Percentiles rank a stretch among this genome's conserved stretches.
Evolutionary conservation across 306 rosid genomes (phyloP).

Genomic region (Lotus japonicus): DNA sequence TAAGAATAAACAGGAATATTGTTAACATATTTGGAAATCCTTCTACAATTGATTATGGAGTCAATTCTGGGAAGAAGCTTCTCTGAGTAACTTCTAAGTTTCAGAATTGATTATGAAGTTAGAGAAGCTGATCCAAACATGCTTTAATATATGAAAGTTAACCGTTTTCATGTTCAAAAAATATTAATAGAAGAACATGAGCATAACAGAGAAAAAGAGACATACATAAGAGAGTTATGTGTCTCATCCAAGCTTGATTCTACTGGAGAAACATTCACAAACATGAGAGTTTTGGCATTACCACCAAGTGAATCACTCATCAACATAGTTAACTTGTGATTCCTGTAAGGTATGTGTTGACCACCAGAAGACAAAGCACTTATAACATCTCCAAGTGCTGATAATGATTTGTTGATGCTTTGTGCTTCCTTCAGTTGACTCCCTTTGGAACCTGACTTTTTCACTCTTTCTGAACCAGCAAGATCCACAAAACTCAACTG

Average conservation of each 20-base stretch:
- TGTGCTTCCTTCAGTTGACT: slow-evolving; percentile 94
- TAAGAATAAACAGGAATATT: background rate
- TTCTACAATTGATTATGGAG: no score
- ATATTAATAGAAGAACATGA: background rate
- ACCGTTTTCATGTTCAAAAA: background rate
- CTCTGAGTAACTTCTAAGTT: no score
- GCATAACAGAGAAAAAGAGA: background rate
- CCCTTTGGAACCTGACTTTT: slow-evolving; percentile 88
- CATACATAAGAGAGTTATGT: slow-evolving; percentile 85
- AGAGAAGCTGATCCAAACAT: no score
- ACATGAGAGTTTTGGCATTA: slow-evolving; percentile 95
- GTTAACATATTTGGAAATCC: background rate
- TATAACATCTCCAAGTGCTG: slow-evolving; percentile 93
- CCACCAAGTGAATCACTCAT: slow-evolving; percentile 99
- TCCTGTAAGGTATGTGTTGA: slow-evolving; percentile 89
- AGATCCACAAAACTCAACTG: slow-evolving; percentile 98
- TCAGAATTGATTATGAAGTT: no score
- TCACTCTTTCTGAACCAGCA: slow-evolving; percentile 95
- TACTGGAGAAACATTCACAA: slow-evolving; percentile 86
- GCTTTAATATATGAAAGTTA: no score
- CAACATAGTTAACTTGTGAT: slow-evolving; percentile 89
- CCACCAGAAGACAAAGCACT: slow-evolving; percentile 73
- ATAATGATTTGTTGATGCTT: slow-evolving; percentile 91
- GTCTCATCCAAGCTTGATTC: slow-evolving; percentile 92
- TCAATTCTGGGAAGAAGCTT: no score